These are phyloP conservation scores for Raffaelea deltoideospora DNA, from an alignment of 2,329 filamentous ascomycete genomes.

Conservation along the genomic window DNA sequence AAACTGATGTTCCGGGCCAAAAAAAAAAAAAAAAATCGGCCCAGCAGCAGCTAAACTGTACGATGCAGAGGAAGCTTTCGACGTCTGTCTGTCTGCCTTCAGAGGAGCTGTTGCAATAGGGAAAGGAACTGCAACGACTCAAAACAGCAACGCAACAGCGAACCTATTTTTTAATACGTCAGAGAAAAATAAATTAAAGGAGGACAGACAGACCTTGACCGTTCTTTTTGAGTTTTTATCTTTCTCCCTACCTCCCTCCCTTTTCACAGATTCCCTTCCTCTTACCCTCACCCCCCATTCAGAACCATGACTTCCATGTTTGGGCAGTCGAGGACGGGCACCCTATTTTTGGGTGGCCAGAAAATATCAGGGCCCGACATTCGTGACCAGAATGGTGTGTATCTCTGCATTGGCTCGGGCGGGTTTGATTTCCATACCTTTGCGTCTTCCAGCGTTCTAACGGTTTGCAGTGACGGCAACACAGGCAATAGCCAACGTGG, in stretches of 20 bases:
- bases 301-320: slow-evolving; percentile 83
- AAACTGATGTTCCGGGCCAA: slow-evolving; percentile 9
- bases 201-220: too few species aligned
- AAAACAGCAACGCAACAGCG: too few species aligned
- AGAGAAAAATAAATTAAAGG: too few species aligned
- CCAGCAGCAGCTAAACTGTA: background rate
- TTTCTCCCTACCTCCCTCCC: too few species aligned
- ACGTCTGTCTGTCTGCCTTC: too few species aligned
- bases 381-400: slow-evolving; percentile 79
- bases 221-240: background rate
- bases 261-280: too few species aligned
- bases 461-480: slow-evolving; percentile 64
- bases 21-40: background rate
- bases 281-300: background rate
- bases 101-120: too few species aligned
- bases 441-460: slow-evolving; percentile 9
- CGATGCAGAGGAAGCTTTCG: too few species aligned
- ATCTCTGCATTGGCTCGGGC: background rate
- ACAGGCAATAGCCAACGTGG: slow-evolving; percentile 94
- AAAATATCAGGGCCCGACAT: slow-evolving; percentile 97
- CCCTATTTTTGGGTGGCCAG: slow-evolving; percentile 87
- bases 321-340: slow-evolving; percentile 87
- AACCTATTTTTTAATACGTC: too few species aligned
- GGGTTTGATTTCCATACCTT: too few species aligned
- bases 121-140: too few species aligned